Percentiles rank a stretch among this genome's conserved stretches.
Conservation (phyloP, 441 rosid species). For the Syzygium syzygioides region DNA sequence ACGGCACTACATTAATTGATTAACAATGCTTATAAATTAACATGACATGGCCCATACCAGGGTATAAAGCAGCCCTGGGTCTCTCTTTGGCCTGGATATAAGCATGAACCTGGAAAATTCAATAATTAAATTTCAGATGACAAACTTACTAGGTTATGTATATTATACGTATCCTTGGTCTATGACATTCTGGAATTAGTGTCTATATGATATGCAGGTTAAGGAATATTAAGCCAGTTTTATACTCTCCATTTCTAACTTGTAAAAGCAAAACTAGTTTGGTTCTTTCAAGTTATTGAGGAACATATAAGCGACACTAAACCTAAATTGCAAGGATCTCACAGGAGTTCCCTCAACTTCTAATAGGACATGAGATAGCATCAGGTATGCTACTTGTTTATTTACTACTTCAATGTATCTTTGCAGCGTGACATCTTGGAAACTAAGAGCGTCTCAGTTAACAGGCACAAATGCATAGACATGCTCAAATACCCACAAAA, state of each 20-base stretch:
- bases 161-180: not conserved
- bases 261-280: not conserved
- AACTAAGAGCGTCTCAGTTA: not conserved
- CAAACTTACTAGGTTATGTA: not conserved
- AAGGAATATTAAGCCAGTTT: not conserved
- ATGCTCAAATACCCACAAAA: not conserved
- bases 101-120: constrained; percentile 56
- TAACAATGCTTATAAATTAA: not conserved
- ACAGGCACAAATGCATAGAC: not conserved
- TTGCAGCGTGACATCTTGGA: not conserved
- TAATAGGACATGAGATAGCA: not conserved
- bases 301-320: not conserved
- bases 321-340: not conserved
- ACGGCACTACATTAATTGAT: not conserved
- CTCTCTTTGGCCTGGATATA: constrained; percentile 55
- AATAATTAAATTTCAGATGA: not conserved
- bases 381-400: not conserved
- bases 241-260: not conserved
- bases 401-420: not conserved
- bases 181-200: not conserved
- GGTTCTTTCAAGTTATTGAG: not conserved
- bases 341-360: not conserved
- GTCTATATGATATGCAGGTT: not conserved
- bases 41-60: constrained; percentile 24
- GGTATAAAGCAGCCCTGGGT: constrained; percentile 58